phyloP scores from a whole-genome alignment of 129 eudicot species.

The Calendula officinalis region DNA sequence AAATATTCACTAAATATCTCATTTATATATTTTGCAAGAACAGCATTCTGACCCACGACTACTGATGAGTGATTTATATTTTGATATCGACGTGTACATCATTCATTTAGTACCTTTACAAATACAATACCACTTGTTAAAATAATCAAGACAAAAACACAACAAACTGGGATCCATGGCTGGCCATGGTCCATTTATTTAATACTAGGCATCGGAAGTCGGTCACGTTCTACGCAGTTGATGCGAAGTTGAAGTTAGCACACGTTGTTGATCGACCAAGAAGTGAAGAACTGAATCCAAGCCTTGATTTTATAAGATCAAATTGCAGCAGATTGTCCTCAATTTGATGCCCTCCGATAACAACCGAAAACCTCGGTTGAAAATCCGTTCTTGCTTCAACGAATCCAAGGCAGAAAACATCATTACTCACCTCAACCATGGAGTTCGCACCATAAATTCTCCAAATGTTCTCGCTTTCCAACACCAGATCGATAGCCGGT shows the following conservation, averaged over 20 bases:
- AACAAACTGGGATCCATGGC: no score
- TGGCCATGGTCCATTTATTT: no score
- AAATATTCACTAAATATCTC: no score
- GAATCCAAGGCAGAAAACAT: slow-evolving; percentile 5
- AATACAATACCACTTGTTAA: no score
- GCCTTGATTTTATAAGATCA: slow-evolving; percentile 35
- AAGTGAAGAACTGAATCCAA: slow-evolving; percentile 43
- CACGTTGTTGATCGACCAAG: slow-evolving; percentile 4
- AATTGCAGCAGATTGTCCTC: slow-evolving; percentile 43
- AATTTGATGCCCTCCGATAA: slow-evolving; percentile 14
- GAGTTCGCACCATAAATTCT: slow-evolving; percentile 9
- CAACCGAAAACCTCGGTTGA: neutral
- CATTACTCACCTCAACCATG: neutral
- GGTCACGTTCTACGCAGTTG: neutral
- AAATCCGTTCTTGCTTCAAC: neutral
- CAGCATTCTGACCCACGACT: no score
- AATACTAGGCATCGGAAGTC: no score
- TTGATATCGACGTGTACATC: no score
- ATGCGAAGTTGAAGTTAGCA: neutral
- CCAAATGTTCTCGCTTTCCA: slow-evolving; percentile 1
- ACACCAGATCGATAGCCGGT: neutral
- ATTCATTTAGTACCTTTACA: no score
- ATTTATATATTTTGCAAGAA: no score
- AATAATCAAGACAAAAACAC: no score
- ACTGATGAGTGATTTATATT: no score